Evolutionary conservation across 768 basidiomycete genomes (phyloP).

Genomic region (Pleurotus pulmonarius): DNA sequence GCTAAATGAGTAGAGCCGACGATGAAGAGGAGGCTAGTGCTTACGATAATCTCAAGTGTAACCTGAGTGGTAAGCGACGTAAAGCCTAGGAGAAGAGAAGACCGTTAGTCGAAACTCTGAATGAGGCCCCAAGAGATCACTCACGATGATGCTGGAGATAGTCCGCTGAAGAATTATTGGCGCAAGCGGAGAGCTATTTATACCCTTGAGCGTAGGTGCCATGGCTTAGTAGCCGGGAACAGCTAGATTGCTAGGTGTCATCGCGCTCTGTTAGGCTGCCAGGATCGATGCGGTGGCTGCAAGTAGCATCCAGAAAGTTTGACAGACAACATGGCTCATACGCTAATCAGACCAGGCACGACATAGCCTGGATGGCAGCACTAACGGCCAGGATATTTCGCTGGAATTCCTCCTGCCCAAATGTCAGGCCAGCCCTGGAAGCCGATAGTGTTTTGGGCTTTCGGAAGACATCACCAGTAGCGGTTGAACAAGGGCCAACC

Average conservation of each 20-base stretch:
- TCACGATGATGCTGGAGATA: slow-evolving; percentile 4
- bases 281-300: neutral
- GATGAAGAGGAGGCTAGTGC: neutral
- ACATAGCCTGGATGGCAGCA: no score
- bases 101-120: no score
- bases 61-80: slow-evolving; percentile 3
- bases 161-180: slow-evolving; percentile 6
- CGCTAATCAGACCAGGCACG: no score
- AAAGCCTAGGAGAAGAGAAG: neutral
- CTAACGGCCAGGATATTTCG: no score
- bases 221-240: neutral
- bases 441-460: no score
- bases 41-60: slow-evolving; percentile 2
- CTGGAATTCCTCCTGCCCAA: no score
- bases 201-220: neutral
- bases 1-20: neutral
- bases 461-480: no score
- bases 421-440: no score
- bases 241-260: neutral
- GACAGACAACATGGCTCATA: slow-evolving; percentile 1
- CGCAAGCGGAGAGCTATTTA: neutral
- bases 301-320: neutral
- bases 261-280: neutral
- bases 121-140: neutral
- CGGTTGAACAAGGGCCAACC: no score